These are phyloP conservation scores for Mentha longifolia DNA, from an alignment of 257 asterid genomes.

Conservation along the genomic window DNA sequence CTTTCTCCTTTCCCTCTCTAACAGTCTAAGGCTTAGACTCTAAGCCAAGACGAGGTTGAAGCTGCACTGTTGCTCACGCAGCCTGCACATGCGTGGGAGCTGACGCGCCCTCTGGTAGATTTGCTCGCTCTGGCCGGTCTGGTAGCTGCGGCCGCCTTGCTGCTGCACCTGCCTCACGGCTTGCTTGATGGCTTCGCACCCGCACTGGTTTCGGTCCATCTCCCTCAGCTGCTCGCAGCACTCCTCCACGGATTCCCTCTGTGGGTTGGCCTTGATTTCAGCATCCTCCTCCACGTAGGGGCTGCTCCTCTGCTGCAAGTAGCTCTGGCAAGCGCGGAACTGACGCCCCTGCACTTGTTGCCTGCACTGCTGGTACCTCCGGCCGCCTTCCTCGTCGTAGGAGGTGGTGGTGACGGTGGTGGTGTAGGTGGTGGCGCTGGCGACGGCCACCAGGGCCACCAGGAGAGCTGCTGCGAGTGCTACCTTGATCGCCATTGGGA, in stretches of 20 bases:
- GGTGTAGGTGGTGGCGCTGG: slow-evolving; percentile 43
- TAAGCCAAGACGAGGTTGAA: slow-evolving; percentile 34
- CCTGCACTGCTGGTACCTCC: slow-evolving; percentile 35
- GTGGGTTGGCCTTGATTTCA: background rate
- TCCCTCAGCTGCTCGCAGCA: slow-evolving; percentile 47
- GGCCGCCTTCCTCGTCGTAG: slow-evolving; percentile 30
- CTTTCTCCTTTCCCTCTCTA: background rate
- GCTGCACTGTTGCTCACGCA: slow-evolving; percentile 40
- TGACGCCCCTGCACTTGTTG: slow-evolving; percentile 35
- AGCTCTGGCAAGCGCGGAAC: slow-evolving; percentile 44
- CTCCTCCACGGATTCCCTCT: background rate
- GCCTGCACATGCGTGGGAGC: slow-evolving; percentile 41
- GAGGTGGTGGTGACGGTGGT: slow-evolving; percentile 45
- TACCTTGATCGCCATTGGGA: slow-evolving; percentile 44
- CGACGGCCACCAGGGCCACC: slow-evolving; percentile 44
- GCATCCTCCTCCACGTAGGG: slow-evolving; percentile 17
- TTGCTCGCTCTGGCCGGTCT: slow-evolving; percentile 22
- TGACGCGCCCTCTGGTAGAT: slow-evolving; percentile 38
- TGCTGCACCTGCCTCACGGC: slow-evolving; percentile 36
- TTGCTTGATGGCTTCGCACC: slow-evolving; percentile 45
- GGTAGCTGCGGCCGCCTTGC: slow-evolving; percentile 8
- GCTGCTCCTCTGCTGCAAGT: slow-evolving; percentile 35
- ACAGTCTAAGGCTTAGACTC: no score
- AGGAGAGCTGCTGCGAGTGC: slow-evolving; percentile 42
- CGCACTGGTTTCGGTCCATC: slow-evolving; percentile 37